Evolutionary conservation across 2,329 filamentous ascomycete species (phyloP), one percentile per base, ranked within the genome.

Genomic region (Diaporthe sp.): DNA sequence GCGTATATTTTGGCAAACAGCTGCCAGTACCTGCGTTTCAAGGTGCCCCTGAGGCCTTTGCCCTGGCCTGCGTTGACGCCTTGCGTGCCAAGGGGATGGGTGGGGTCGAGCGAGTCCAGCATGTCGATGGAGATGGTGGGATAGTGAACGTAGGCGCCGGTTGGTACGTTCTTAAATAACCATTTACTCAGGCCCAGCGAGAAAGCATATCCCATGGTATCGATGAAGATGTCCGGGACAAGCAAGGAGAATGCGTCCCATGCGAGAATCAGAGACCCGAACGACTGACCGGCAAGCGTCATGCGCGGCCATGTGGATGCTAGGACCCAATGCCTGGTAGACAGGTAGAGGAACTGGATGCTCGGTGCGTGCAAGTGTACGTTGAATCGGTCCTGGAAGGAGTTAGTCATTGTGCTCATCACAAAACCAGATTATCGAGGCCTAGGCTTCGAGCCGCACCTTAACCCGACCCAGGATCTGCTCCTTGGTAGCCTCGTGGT

Each of bases 171-270:
- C 0, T 90, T 93, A 81, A 98, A 98, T 32, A 98, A 87, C 76
- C 94, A 89, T 81, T 95, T 97, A 83, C 89, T 94, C 4, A 98
- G 87, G 12, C 94, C 95, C 15, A 98, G 89, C 0, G 94, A 90
- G 81, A 98, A 99, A 35, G 96, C 95, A 80, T 98, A 99, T 76
- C 97, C 97, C 96, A 99, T 98, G 2, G 97, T 99, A 81, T 99
- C 97, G 79, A 99, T 88, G 82, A 98, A 98, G 70, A 98, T 90
- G 82, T 99, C 97, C 0, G 97, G 97, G 0, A 96, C 94, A 3
- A 98, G 88, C 3, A 98, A 90, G n/a, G 91, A 93, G 82, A 99
- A 97, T 15, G 96, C 96, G 80, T 99, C 96, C 88, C 94, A 97
- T 35, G 94, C 96, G 71, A 99, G 88, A 37, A 98, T 82, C 59